Evolutionary conservation across 352 stramenopile species (phyloP), one percentile per base, ranked within the genome.

Genomic region (Discostella stelligera): DNA sequence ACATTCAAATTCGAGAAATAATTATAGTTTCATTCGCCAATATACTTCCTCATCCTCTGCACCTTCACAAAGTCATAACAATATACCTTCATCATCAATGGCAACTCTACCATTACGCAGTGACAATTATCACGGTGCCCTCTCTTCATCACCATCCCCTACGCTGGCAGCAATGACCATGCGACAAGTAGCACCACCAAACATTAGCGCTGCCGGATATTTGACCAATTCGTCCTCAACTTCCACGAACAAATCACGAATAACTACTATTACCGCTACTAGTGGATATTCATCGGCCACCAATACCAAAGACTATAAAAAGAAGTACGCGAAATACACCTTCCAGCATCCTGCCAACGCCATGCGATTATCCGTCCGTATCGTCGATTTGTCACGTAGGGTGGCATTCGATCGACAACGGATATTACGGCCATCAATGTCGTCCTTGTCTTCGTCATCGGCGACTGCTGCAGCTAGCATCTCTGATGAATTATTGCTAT

Each of bases 301-400:
- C 37, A 32, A 32, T 32, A 44, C 37, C 37, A 44, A 44, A 44
- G 37, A 44, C 37, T 11, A 10, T 44, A 44, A 44, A 44, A 59
- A 20, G 50, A 62, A 55, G 21, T 80, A 80, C 41, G 21, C 64
- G 39, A 59, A 74, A 55, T 59, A 72, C 37, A 75, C 73, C n/a
- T 87, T 89, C 66, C 84, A 90, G 72, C 68, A 80, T 41, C 59
- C 72, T 8, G 44, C 77, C 49, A 69, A 87, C 63, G 65, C 60
- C n/a, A 84, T 88, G 75, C 71, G 49, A 1, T 67, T 88, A 0
- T 32, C 77, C 0, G 62, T 88, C 27, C 50, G 75, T 14, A 66
- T 18, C 14, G 64, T 91, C 25, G 77, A 83, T 39, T 41, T 89
- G 18, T 53, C 73, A 0, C 52, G 83, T 64, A 71, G 86, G 32